Conservation (phyloP, 2,329 filamentous ascomycete genomes). For the Nannizzia gypsea region DNA sequence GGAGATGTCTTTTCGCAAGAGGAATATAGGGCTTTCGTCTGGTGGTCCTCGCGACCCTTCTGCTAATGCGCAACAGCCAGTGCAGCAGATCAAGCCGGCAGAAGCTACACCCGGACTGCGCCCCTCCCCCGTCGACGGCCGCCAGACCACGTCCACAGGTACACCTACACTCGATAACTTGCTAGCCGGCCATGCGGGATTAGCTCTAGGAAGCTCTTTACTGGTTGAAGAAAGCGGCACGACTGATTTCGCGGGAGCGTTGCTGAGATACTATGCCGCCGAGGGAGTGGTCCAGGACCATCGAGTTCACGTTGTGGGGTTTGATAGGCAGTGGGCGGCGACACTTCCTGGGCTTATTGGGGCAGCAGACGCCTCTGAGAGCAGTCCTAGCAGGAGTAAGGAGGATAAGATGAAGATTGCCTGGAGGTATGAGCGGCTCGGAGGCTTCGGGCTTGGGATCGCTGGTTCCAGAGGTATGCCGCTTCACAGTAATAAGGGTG, state of each 20-base stretch:
- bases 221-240: slow-evolving; percentile 81
- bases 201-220: slow-evolving; percentile 68
- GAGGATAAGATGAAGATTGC: slow-evolving; percentile 95
- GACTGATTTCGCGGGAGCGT: slow-evolving; percentile 78
- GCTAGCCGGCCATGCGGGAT: slow-evolving; percentile 72
- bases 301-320: slow-evolving; percentile 70
- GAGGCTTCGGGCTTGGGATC: slow-evolving; percentile 51
- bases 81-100: slow-evolving; percentile 18
- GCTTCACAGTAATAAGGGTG: background rate
- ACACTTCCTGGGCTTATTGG: slow-evolving; percentile 65
- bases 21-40: slow-evolving; percentile 47
- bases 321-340: slow-evolving; percentile 66
- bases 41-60: slow-evolving; percentile 19
- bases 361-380: slow-evolving; percentile 36
- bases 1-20: slow-evolving; percentile 56
- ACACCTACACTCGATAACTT: slow-evolving; percentile 74
- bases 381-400: slow-evolving; percentile 30
- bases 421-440: slow-evolving; percentile 85
- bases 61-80: slow-evolving; percentile 1
- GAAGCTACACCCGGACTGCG: slow-evolving; percentile 46
- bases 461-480: slow-evolving; percentile 50
- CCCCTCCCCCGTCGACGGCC: slow-evolving; percentile 79
- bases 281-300: slow-evolving; percentile 90
- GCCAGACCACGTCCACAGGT: slow-evolving; percentile 81
- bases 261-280: slow-evolving; percentile 80